Evolutionary conservation across 441 rosid genomes (phyloP).

Genomic region (Erysimum cheiri): DNA sequence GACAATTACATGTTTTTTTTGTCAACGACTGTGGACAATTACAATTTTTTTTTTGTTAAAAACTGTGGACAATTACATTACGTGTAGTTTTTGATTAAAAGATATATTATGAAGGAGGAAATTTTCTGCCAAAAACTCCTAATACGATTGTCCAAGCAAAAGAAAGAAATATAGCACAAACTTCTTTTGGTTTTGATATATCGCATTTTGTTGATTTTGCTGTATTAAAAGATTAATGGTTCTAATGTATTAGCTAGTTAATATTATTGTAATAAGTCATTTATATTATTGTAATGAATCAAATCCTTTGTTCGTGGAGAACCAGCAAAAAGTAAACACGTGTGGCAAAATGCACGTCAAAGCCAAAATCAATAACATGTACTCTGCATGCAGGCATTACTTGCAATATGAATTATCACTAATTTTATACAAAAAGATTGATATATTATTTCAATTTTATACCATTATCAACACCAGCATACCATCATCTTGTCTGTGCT

Average conservation of each 20-base stretch:
- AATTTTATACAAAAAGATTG: background rate
- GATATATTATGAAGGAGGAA: background rate
- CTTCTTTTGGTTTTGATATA: background rate
- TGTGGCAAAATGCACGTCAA: constrained; percentile 32
- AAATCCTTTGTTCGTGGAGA: constrained; percentile 28
- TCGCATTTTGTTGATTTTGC: background rate
- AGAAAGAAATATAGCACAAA: background rate
- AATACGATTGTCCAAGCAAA: background rate
- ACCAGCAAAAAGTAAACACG: constrained; percentile 40
- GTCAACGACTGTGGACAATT: background rate
- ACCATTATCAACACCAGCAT: constrained; percentile 21
- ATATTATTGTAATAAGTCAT: background rate
- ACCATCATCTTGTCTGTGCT: constrained; percentile 20
- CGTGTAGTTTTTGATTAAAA: background rate
- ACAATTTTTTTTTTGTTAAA: no score
- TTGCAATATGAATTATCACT: constrained; percentile 14
- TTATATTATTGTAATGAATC: background rate
- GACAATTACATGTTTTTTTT: background rate
- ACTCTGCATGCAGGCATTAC: constrained; percentile 28
- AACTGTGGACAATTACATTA: constrained; percentile 3
- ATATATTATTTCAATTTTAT: background rate
- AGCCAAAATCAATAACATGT: constrained; percentile 27
- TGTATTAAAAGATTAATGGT: background rate
- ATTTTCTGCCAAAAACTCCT: background rate
- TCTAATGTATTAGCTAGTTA: constrained; percentile 1